Percentiles rank a stretch among this genome's conserved stretches.
Conservation (phyloP, 148 eudicot genomes). For the Fagopyrum tataricum region DNA sequence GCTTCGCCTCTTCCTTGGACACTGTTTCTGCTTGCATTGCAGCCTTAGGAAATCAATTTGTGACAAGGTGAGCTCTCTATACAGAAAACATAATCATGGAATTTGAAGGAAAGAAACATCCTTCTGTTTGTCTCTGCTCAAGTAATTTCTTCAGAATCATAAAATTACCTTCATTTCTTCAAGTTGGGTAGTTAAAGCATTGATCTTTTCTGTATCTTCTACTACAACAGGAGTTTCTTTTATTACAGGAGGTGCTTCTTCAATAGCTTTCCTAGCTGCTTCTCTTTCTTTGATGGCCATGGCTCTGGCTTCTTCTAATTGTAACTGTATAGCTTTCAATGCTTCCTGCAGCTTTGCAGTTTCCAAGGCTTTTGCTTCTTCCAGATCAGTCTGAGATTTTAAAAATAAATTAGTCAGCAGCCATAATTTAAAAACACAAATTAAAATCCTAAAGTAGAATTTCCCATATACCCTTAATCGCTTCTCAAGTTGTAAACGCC, state of each 20-base stretch:
- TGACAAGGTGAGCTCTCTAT: neutral
- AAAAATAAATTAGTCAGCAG: neutral
- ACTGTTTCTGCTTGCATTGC: slow-evolving; percentile 25
- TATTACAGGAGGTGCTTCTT: slow-evolving; percentile 91
- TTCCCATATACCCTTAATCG: slow-evolving; percentile 47
- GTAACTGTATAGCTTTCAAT: slow-evolving; percentile 52
- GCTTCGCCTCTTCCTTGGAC: slow-evolving; percentile 31
- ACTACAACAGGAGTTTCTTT: slow-evolving; percentile 77
- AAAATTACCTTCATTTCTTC: slow-evolving; percentile 30
- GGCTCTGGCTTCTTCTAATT: slow-evolving; percentile 74
- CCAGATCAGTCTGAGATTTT: slow-evolving; percentile 69
- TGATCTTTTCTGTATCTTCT: slow-evolving; percentile 38
- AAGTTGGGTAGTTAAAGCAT: slow-evolving; percentile 33
- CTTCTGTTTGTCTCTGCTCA: neutral
- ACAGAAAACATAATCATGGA: neutral
- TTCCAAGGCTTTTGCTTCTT: slow-evolving; percentile 92
- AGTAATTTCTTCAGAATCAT: neutral
- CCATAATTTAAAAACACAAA: neutral
- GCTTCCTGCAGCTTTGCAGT: slow-evolving; percentile 54
- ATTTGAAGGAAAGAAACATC: neutral
- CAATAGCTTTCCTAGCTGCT: slow-evolving; percentile 93
- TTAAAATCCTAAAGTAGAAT: slow-evolving; percentile 16
- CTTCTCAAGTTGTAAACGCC: slow-evolving; percentile 88
- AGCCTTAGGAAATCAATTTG: slow-evolving; percentile 19
- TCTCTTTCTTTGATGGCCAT: slow-evolving; percentile 72